Percentiles rank a stretch among this genome's conserved stretches.
Conservation (phyloP, 306 rosid genomes). For the Cicer arietinum region DNA sequence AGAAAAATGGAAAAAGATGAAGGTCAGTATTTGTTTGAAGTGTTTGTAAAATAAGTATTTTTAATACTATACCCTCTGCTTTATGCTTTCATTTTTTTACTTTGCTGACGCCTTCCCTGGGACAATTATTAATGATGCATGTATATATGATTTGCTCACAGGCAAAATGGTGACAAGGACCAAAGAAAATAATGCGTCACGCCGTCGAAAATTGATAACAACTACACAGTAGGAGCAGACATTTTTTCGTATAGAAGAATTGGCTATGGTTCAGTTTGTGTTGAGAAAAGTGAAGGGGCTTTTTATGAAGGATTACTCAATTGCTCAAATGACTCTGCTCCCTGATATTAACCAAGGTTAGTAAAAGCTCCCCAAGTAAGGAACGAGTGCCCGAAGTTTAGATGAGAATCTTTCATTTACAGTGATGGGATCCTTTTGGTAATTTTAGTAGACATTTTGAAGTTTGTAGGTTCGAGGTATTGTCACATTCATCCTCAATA, state of each 20-base stretch:
- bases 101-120: not conserved
- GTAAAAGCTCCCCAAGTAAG: slow-evolving; percentile 23
- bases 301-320: slow-evolving; percentile 20
- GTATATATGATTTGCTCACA: slow-evolving; percentile 48
- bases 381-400: slow-evolving; percentile 8
- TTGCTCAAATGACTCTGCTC: slow-evolving; percentile 3
- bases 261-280: slow-evolving; percentile 30
- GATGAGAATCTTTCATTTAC: slow-evolving; percentile 22
- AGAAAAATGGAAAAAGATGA: slow-evolving; percentile 70
- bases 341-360: slow-evolving; percentile 27
- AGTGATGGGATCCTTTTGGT: slow-evolving; percentile 32
- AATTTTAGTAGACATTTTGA: not conserved
- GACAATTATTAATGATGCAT: slow-evolving; percentile 11
- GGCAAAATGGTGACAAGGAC: slow-evolving; percentile 58
- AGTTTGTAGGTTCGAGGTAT: slow-evolving; percentile 19
- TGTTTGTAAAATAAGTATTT: slow-evolving; percentile 31
- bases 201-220: slow-evolving; percentile 49
- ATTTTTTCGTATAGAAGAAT: slow-evolving; percentile 32
- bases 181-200: slow-evolving; percentile 51
- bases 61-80: not conserved
- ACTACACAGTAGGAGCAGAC: slow-evolving; percentile 41
- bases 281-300: not conserved
- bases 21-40: slow-evolving; percentile 54
- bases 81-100: not conserved
- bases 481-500: slow-evolving; percentile 6